These are phyloP conservation scores for Kodamaea nitidulidarum DNA, from an alignment of 805 yeast genomes.

Conservation along the genomic window DNA sequence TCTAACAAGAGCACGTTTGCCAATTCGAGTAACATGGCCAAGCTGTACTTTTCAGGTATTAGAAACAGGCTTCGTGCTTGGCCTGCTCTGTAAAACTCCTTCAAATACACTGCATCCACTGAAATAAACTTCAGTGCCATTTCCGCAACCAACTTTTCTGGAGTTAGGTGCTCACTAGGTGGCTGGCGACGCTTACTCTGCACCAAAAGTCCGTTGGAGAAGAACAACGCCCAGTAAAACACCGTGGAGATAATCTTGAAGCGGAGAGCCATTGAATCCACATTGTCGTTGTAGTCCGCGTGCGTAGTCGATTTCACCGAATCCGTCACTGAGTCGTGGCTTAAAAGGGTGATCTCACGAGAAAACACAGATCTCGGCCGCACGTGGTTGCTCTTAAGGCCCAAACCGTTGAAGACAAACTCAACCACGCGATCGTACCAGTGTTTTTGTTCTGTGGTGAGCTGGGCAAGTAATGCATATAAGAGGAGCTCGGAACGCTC, in stretches of 20 bases:
- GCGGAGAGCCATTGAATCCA: constrained; percentile 27
- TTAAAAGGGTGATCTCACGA: constrained; percentile 23
- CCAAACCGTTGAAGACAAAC: constrained; percentile 27
- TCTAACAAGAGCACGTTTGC: constrained; percentile 12
- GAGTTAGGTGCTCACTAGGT: constrained; percentile 9
- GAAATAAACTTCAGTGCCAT: constrained; percentile 11
- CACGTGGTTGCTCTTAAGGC: constrained; percentile 10
- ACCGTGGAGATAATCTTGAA: constrained; percentile 17
- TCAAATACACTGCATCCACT: constrained; percentile 11
- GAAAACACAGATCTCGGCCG: constrained; percentile 22
- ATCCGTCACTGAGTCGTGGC: constrained; percentile 16
- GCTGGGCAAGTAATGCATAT: constrained; percentile 18
- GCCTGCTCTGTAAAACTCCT: constrained; percentile 13
- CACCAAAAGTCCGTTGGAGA: constrained; percentile 11
- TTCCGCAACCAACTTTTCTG: constrained; percentile 12
- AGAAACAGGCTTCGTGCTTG: neutral
- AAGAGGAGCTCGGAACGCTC: constrained; percentile 9
- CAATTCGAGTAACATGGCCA: constrained; percentile 10
- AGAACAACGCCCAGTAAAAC: constrained; percentile 17
- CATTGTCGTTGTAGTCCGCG: constrained; percentile 19
- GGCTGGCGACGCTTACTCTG: constrained; percentile 4
- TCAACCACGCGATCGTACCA: constrained; percentile 32
- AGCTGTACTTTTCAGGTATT: constrained; percentile 9
- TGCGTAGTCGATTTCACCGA: constrained; percentile 4
- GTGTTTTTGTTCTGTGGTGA: constrained; percentile 18